Conservation (phyloP, 495 filamentous ascomycete species). For the Lepidopterella palustris region DNA sequence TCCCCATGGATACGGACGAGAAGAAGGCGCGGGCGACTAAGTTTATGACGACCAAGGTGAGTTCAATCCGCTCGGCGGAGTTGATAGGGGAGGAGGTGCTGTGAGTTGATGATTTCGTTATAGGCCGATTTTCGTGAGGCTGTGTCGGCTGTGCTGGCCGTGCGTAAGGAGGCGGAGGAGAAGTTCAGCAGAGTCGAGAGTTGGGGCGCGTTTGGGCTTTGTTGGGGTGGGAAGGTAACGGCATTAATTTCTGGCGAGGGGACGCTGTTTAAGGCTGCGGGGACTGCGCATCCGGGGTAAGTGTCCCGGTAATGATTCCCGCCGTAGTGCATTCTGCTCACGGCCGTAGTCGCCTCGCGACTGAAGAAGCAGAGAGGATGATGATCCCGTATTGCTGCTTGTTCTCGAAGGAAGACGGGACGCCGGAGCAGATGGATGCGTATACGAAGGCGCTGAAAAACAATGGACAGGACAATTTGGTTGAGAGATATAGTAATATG, state of each 20-base stretch:
- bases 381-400: conserved; percentile 7
- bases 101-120: background rate
- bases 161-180: conserved; percentile 49
- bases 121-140: conserved; percentile 52
- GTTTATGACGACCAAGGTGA: conserved; percentile 32
- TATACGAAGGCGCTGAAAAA: conserved; percentile 40
- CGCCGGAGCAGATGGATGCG: background rate
- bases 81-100: conserved; percentile 29
- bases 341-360: background rate
- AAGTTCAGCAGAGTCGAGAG: conserved; percentile 54
- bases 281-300: conserved; percentile 47
- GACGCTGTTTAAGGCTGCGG: conserved; percentile 43
- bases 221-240: conserved; percentile 60
- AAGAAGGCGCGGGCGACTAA: conserved; percentile 34
- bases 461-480: conserved; percentile 37
- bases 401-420: conserved; percentile 8
- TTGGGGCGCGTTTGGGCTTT: conserved; percentile 81
- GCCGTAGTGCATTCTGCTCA: too few relatives aligned
- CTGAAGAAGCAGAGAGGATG: background rate
- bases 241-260: conserved; percentile 38
- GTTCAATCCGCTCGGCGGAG: conserved; percentile 6
- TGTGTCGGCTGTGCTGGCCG: conserved; percentile 54
- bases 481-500: conserved; percentile 49
- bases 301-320: background rate
- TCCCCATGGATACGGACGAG: conserved; percentile 43